Evolutionary conservation across 1,284 basidiomycete species (phyloP).

Genomic region (Moesziomyces antarcticus): DNA sequence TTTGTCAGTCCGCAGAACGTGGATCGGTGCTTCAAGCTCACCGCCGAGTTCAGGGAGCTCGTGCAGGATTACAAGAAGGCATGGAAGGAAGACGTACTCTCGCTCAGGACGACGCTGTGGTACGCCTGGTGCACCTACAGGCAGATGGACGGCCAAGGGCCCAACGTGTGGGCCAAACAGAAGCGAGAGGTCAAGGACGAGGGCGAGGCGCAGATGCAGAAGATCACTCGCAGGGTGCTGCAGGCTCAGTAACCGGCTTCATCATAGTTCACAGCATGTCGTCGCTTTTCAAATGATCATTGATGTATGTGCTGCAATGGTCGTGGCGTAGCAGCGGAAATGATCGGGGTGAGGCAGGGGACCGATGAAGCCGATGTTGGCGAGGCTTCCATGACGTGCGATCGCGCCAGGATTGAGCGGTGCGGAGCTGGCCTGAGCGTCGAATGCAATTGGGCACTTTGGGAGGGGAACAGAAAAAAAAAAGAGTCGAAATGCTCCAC

Average conservation of each 20-base stretch:
- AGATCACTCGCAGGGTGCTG: constrained; percentile 17
- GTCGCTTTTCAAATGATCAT: too few species aligned
- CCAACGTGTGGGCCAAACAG: constrained; percentile 27
- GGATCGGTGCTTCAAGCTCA: constrained; percentile 81
- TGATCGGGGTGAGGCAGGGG: too few species aligned
- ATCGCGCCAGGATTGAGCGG: too few species aligned
- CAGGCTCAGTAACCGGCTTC: constrained; percentile 2
- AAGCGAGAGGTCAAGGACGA: constrained; percentile 1
- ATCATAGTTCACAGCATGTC: too few species aligned
- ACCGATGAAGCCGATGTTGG: too few species aligned
- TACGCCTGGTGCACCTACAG: constrained; percentile 75
- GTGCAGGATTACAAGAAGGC: constrained; percentile 76
- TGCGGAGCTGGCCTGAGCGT: too few species aligned
- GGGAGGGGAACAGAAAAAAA: too few species aligned
- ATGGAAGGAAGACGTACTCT: constrained; percentile 94
- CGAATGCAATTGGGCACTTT: too few species aligned
- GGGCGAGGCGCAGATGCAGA: not conserved
- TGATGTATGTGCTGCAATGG: too few species aligned
- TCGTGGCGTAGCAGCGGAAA: too few species aligned
- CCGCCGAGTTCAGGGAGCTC: constrained; percentile 86
- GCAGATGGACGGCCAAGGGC: constrained; percentile 28
- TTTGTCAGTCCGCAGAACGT: constrained; percentile 95
- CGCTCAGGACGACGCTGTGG: constrained; percentile 88
- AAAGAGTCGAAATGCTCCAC: too few species aligned
- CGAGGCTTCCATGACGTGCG: too few species aligned